Conservation (phyloP, 2,329 filamentous ascomycete genomes). For the Pestalotiopsis sp. region DNA sequence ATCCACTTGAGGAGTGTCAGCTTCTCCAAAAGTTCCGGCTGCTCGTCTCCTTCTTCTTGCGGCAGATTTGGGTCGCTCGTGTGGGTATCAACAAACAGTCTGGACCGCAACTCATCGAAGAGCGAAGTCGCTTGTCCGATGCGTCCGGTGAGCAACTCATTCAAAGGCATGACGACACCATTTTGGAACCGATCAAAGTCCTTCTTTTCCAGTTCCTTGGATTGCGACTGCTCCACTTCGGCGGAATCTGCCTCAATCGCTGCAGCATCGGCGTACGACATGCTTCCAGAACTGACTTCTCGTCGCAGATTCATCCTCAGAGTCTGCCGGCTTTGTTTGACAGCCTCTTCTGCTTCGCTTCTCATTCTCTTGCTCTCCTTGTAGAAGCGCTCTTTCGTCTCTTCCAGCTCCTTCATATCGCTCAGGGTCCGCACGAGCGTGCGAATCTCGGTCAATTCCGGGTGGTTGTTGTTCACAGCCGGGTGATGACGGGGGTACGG, state of each 20-base stretch:
- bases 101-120: slow-evolving; percentile 75
- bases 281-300: slow-evolving; percentile 75
- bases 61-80: slow-evolving; percentile 75
- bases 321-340: slow-evolving; percentile 58
- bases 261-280: slow-evolving; percentile 82
- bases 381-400: slow-evolving; percentile 65
- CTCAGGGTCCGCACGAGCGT: slow-evolving; percentile 73
- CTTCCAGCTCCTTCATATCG: slow-evolving; percentile 72
- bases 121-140: slow-evolving; percentile 74
- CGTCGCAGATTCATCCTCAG: slow-evolving; percentile 77
- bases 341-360: slow-evolving; percentile 54
- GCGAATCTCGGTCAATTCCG: slow-evolving; percentile 79
- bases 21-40: slow-evolving; percentile 91
- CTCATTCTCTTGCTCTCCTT: slow-evolving; percentile 59
- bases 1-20: slow-evolving; percentile 95
- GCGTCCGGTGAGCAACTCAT: slow-evolving; percentile 76
- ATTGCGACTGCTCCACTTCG: slow-evolving; percentile 67
- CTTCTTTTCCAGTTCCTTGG: slow-evolving; percentile 74
- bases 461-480: slow-evolving; percentile 94
- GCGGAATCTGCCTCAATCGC: slow-evolving; percentile 78
- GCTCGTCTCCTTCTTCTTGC: slow-evolving; percentile 93
- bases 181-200: slow-evolving; percentile 86
- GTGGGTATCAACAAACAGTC: slow-evolving; percentile 73
- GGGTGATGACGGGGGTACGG: slow-evolving; percentile 94
- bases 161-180: slow-evolving; percentile 80